These are phyloP conservation scores for Taphrina confusa DNA, from an alignment of 1,139 yeast species.

Conservation along the genomic window DNA sequence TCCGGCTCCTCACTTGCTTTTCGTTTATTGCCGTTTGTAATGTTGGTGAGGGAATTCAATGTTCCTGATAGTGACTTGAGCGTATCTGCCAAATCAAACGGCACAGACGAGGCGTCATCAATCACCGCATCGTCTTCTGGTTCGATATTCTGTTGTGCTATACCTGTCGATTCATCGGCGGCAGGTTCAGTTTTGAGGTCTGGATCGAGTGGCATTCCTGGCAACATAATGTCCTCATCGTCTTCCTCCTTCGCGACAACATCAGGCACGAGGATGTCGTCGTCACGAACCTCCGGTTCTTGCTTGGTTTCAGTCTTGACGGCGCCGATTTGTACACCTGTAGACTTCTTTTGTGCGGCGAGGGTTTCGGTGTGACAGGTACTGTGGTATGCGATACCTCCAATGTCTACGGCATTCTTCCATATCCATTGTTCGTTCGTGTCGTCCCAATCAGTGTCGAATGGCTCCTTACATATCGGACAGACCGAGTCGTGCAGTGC, in stretches of 20 bases:
- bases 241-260: background rate
- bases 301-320: background rate
- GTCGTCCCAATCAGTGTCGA: constrained; percentile 80
- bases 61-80: constrained; percentile 18
- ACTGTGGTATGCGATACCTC: constrained; percentile 78
- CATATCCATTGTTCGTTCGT: constrained; percentile 95
- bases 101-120: constrained; percentile 3
- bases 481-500: constrained; percentile 72
- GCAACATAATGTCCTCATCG: background rate
- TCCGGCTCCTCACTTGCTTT: constrained; percentile 28
- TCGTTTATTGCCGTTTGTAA: constrained; percentile 8
- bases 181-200: background rate
- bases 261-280: background rate
- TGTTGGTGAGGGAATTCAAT: background rate
- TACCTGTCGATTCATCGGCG: background rate
- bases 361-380: constrained; percentile 75
- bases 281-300: too few species aligned
- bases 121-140: background rate
- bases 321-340: background rate
- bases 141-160: background rate
- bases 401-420: constrained; percentile 71
- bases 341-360: constrained; percentile 16
- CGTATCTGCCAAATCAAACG: constrained; percentile 8
- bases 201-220: background rate
- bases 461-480: constrained; percentile 81